A percentile compares a stretch with the other conserved stretches of the same genome.
These are phyloP conservation scores for Fusarium euwallaceae DNA, from an alignment of 2,329 filamentous ascomycete species.

Conservation along the genomic window DNA sequence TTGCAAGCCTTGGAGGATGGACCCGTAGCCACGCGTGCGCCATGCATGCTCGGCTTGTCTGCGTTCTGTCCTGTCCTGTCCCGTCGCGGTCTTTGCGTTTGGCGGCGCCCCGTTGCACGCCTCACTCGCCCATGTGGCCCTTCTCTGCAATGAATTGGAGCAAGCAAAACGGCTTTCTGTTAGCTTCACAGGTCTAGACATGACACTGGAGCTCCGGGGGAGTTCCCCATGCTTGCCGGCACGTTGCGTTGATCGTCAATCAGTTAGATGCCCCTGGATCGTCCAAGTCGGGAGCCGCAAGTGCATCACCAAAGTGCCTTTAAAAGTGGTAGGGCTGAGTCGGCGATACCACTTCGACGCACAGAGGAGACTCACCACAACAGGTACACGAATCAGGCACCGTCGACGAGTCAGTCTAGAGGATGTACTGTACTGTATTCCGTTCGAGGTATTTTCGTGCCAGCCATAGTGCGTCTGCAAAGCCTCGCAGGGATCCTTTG, in stretches of 20 bases:
- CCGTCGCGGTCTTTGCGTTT: slow-evolving; percentile 27
- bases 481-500: slow-evolving; percentile 32
- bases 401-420: slow-evolving; percentile 8
- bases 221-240: slow-evolving; percentile 23
- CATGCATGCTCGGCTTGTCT: slow-evolving; percentile 39
- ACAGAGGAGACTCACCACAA: slow-evolving; percentile 23
- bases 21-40: slow-evolving; percentile 40
- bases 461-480: slow-evolving; percentile 25
- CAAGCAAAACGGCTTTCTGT: slow-evolving; percentile 12
- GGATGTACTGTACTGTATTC: slow-evolving; percentile 2
- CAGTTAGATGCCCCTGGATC: slow-evolving; percentile 36
- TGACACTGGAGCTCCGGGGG: slow-evolving; percentile 15
- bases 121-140: slow-evolving; percentile 30
- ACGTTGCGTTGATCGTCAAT: slow-evolving; percentile 34
- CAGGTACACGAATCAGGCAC: slow-evolving; percentile 26
- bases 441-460: slow-evolving; percentile 39
- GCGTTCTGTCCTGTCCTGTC: slow-evolving; percentile 18
- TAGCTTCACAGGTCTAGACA: slow-evolving; percentile 17
- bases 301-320: slow-evolving; percentile 32
- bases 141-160: slow-evolving; percentile 22
- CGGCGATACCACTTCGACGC: slow-evolving; percentile 37
- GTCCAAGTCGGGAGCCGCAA: slow-evolving; percentile 32
- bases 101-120: slow-evolving; percentile 30
- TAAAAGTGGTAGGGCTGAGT: slow-evolving; percentile 37
- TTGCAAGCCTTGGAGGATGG: slow-evolving; percentile 32